phyloP scores from a whole-genome alignment of 2,329 filamentous ascomycete species.

The Amauroascus niger region DNA sequence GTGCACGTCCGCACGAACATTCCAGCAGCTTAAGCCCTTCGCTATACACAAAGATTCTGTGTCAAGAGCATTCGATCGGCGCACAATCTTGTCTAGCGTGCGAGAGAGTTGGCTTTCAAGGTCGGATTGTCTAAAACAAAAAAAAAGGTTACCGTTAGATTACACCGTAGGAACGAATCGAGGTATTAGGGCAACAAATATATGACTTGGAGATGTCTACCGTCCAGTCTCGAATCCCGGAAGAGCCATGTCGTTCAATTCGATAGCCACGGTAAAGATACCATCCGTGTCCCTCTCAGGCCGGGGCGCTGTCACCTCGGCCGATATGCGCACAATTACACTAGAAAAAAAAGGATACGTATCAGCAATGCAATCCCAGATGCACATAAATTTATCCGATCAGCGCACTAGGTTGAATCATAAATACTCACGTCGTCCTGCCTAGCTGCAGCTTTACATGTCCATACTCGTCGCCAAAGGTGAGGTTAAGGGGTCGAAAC shows the following conservation, averaged over 20 bases:
- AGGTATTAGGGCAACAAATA: not conserved
- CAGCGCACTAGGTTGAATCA: not conserved
- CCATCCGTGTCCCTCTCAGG: slow-evolving; percentile 89
- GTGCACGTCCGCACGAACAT: slow-evolving; percentile 82
- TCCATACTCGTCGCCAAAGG: slow-evolving; percentile 84
- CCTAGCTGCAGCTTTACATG: slow-evolving; percentile 78
- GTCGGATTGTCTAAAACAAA: slow-evolving; percentile 58
- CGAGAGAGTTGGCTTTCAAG: slow-evolving; percentile 78
- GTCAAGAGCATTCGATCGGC: slow-evolving; percentile 82
- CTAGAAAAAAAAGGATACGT: slow-evolving; percentile 38
- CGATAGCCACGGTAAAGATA: slow-evolving; percentile 82
- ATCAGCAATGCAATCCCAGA: too few relatives aligned
- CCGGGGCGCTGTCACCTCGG: slow-evolving; percentile 77
- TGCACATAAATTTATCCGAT: too few relatives aligned
- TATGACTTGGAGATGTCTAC: slow-evolving; percentile 32
- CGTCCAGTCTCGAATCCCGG: slow-evolving; percentile 79
- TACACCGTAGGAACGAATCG: not conserved
- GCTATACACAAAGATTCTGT: slow-evolving; percentile 93
- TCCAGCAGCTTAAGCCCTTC: slow-evolving; percentile 84
- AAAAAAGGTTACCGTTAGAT: slow-evolving; percentile 1
- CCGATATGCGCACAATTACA: slow-evolving; percentile 73
- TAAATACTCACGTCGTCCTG: slow-evolving; percentile 63
- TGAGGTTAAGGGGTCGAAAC: slow-evolving; percentile 65
- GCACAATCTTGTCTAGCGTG: slow-evolving; percentile 85
- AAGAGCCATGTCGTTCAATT: slow-evolving; percentile 84